Base-by-base conservation (phyloP, 2,329 filamentous ascomycete genomes). In the Sclerotinia minor region DNA sequence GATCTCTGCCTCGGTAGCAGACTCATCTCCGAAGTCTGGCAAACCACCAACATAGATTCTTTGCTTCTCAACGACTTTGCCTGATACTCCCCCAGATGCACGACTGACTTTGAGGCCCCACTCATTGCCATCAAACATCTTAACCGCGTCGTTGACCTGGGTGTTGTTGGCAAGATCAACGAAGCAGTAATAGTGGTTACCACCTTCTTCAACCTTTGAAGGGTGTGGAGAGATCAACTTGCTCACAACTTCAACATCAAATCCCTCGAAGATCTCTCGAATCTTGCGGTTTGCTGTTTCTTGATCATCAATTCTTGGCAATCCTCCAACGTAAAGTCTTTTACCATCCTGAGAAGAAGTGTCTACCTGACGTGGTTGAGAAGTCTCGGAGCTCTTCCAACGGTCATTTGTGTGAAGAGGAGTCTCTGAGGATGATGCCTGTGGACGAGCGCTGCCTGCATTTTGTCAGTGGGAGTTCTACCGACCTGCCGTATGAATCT, bases 121-220 rank as follows among this genome's bases (percentile, higher is more conserved):
- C 32, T 74, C 65, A 17, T 68, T 61, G 53, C 70, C 69, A 66
- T 76, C 53, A 15, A 86, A 69, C 1, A 78, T 78, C 9, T 79
- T 73, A 68, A 85, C 80, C 29, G 86, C 87, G 13, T 77, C 77
- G 45, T 81, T 76, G 0, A 85, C 85, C 70, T 89, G 83, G 64
- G 86, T 82, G 0, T 78, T 75, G 7, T 81, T 84, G 59, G 79
- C 79, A 67, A 90, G 83, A 72, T 90, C 87, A n/a, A 90, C 85
- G 69, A 89, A 90, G 72, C 86, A 85, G 76, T 87, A 89, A 77
- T 89, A 84, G 73, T 87, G 82, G 70, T 85, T 83, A 41, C 85
- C 85, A 0, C 81, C 79, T 52, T 80, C 79, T n/a, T 79, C 76
- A 35, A 79, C 80, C 68, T 82, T 88, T 73, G 78, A 85, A 73